A percentile compares a stretch with the other conserved stretches of the same genome.
Evolutionary conservation across 1,284 basidiomycete genomes (phyloP).

Genomic region (Puccinia brachypodii): DNA sequence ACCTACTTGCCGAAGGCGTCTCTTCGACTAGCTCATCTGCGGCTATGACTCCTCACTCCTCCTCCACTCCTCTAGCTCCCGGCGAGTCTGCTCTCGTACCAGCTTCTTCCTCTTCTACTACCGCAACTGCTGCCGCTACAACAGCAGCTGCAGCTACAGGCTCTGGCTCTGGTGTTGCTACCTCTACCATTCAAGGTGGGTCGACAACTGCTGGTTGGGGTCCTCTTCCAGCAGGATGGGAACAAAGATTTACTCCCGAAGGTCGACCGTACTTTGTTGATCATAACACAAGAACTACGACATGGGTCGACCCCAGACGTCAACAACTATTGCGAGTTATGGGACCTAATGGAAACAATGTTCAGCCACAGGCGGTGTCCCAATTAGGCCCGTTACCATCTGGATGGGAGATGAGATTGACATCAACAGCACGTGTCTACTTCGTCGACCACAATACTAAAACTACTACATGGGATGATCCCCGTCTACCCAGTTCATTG

Average conservation of each 20-base stretch:
- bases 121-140: conserved; percentile 57
- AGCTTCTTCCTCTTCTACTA: conserved; percentile 52
- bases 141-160: conserved; percentile 57
- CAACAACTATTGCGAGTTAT: conserved; percentile 81
- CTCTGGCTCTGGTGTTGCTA: conserved; percentile 50
- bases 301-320: conserved; percentile 95
- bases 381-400: conserved; percentile 93
- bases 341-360: conserved; percentile 76
- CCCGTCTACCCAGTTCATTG: conserved; percentile 54
- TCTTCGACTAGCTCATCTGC: not conserved
- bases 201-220: conserved; percentile 69
- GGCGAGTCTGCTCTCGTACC: conserved; percentile 6
- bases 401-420: conserved; percentile 96
- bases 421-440: conserved; percentile 86
- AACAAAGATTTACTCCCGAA: conserved; percentile 60
- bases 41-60: not conserved
- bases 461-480: conserved; percentile 96
- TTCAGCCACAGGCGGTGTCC: conserved; percentile 76
- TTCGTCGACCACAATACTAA: conserved; percentile 96
- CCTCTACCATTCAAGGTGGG: conserved; percentile 59
- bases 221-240: conserved; percentile 41
- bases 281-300: conserved; percentile 89
- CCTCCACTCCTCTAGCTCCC: not conserved
- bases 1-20: conserved; percentile 65
- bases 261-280: conserved; percentile 65